These are phyloP conservation scores for Marchantia paleacea DNA, from an alignment of 225 moss, liverwort and hornwort genomes.

Conservation along the genomic window DNA sequence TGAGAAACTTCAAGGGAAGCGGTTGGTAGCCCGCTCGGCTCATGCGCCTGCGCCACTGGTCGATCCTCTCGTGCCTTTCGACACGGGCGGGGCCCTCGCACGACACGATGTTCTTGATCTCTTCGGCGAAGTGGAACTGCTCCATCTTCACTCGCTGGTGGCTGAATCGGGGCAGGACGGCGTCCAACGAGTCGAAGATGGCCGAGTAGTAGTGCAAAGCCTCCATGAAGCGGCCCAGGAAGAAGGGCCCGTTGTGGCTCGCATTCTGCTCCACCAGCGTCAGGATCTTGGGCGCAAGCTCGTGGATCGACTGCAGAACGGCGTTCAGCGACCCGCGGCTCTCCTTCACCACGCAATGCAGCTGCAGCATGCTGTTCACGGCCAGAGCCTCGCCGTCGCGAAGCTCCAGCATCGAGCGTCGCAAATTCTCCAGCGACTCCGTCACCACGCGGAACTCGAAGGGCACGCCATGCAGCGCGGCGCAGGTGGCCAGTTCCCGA, in stretches of 20 bases:
- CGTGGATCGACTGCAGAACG: constrained; percentile 31
- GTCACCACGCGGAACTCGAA: constrained; percentile 29
- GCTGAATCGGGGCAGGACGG: constrained; percentile 25
- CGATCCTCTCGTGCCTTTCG: constrained; percentile 38
- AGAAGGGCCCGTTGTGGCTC: constrained; percentile 42
- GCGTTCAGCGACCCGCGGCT: constrained; percentile 36
- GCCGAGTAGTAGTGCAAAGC: constrained; percentile 45
- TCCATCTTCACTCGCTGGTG: constrained; percentile 34
- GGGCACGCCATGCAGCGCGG: constrained; percentile 4
- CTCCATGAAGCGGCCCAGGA: constrained; percentile 40
- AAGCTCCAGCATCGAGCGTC: constrained; percentile 21
- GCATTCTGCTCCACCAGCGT: constrained; percentile 42
- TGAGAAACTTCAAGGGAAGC: constrained; percentile 28
- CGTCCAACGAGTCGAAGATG: constrained; percentile 43
- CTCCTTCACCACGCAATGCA: constrained; percentile 40
- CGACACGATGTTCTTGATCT: constrained; percentile 44
- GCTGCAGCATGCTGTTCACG: constrained; percentile 34
- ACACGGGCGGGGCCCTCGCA: constrained; percentile 41
- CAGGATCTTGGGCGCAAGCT: constrained; percentile 35
- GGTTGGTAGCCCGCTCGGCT: constrained; percentile 38
- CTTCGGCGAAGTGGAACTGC: constrained; percentile 39
- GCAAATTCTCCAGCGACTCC: constrained; percentile 26
- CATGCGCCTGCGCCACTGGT: constrained; percentile 41
- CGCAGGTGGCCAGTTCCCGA: constrained; percentile 18
- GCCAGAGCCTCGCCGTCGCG: constrained; percentile 39